Conservation (phyloP, 768 basidiomycete species). For the Auricularia cornea region DNA sequence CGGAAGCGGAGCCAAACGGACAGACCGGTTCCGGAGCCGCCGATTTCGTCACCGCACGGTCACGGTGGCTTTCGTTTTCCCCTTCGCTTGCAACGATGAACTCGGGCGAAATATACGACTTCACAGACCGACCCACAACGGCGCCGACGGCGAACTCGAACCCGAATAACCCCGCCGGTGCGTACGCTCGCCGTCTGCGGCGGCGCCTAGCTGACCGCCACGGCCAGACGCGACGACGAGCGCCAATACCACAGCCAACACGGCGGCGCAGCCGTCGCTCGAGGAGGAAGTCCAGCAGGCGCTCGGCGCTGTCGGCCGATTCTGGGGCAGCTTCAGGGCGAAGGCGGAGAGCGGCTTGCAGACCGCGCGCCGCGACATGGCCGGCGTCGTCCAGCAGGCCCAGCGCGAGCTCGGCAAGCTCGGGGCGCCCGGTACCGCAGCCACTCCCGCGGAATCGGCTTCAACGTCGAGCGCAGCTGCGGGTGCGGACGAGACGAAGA, state of each 20-base stretch:
- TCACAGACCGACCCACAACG: constrained; percentile 23
- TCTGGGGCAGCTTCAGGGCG: constrained; percentile 89
- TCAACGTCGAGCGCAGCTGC: too few species aligned
- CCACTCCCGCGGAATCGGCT: too few species aligned
- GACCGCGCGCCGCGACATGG: constrained; percentile 63
- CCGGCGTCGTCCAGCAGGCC: constrained; percentile 66
- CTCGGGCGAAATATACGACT: constrained; percentile 63
- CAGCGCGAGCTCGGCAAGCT: constrained; percentile 68
- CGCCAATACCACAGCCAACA: too few species aligned
- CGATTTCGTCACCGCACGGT: neutral
- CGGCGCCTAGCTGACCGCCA: neutral
- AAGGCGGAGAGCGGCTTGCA: constrained; percentile 68
- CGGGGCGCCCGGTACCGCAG: constrained; percentile 27
- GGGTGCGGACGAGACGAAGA: too few species aligned
- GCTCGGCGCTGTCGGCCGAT: constrained; percentile 73
- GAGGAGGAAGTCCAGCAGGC: constrained; percentile 88
- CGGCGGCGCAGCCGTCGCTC: constrained; percentile 47
- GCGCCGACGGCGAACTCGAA: neutral
- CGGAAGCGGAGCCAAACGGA: too few species aligned
- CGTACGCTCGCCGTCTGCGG: neutral
- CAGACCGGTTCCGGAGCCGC: neutral
- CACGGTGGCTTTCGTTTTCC: too few species aligned
- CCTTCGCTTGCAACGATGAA: constrained; percentile 56
- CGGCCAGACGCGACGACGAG: constrained; percentile 39
- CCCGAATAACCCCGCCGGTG: too few species aligned